Evolutionary conservation across 2,329 filamentous ascomycete species (phyloP), one percentile per base, ranked within the genome.

Genomic region (Aureobasidium sp.): DNA sequence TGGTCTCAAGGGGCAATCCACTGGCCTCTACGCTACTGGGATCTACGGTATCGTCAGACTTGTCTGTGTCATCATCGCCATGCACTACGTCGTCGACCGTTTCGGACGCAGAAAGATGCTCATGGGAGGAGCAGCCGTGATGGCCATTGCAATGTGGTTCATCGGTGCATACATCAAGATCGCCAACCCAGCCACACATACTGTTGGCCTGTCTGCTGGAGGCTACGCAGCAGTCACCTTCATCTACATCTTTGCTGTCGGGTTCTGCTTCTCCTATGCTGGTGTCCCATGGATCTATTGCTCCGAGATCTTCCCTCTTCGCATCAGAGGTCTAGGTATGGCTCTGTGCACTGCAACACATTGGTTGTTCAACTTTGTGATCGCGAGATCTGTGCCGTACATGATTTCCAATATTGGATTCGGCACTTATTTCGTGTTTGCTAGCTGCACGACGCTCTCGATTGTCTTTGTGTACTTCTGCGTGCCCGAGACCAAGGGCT

Each of bases 221-320:
- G 74, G 74, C 37, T 74, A 75, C 61, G 74, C 69, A 13, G 74
- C 74, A 5, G 75, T 72, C 0, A 73, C 74, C 2, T 72, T 73
- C 61, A 75, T 76, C 37, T 75, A 75, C 74, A 72, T 76, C 9
- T 76, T 76, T 44, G 74, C 72, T 1, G 72, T 70, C 8, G 67
- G 67, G 1, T 77, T 74, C 74, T 73, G 70, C 9, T 74, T 76
- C 44, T 74, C 75, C 42, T 70, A 72, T 1, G 77, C 77, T 51
- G 75, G 75, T 2, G 64, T 77, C 0, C 75, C 75, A 0, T 77
- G 75, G 74, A 77, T 78, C 64, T 74, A 77, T n/a, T 34, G 39
- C 27, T 75, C 75, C 1, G 76, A 78, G 65, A 78, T 80, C 27
- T 77, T 78, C 65, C 75, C 76, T 0, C 69, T 70, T 4, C 71